Evolutionary conservation across 176 grass and related monocot genomes (phyloP).

Genomic region (Carex kokanica): DNA sequence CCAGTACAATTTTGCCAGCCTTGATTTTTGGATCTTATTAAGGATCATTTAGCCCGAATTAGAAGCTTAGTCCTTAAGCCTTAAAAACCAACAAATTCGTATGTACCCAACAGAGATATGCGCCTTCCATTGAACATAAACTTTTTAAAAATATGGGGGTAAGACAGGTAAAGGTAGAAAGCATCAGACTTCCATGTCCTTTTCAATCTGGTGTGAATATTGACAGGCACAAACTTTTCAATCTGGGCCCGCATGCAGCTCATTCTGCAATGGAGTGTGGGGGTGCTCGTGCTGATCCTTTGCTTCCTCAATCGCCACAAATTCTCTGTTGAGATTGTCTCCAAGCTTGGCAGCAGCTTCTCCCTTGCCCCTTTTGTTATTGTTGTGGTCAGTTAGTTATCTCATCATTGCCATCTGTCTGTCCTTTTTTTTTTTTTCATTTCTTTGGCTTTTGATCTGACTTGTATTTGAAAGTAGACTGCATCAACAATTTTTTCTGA

Average conservation of each 20-base stretch:
- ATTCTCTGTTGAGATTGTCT: constrained; percentile 68
- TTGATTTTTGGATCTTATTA: not conserved
- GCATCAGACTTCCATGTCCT: constrained; percentile 35
- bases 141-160: not conserved
- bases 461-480: not conserved
- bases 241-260: constrained; percentile 50
- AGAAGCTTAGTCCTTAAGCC: not conserved
- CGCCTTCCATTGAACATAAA: not conserved
- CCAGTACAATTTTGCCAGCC: not conserved
- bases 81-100: not conserved
- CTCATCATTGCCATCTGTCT: not conserved
- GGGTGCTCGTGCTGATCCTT: constrained; percentile 71
- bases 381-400: constrained; percentile 73
- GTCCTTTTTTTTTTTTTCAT: not conserved
- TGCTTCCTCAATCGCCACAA: constrained; percentile 72
- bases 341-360: constrained; percentile 96
- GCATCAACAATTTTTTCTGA: not conserved
- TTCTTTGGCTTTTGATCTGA: not conserved
- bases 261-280: constrained; percentile 78
- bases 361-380: constrained; percentile 79
- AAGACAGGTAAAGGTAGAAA: constrained; percentile 31
- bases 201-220: constrained; percentile 62
- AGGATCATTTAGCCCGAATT: not conserved
- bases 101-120: not conserved
- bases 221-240: constrained; percentile 44